Evolutionary conservation across 331 rosid genomes (phyloP).

Genomic region (Arachis monticola): DNA sequence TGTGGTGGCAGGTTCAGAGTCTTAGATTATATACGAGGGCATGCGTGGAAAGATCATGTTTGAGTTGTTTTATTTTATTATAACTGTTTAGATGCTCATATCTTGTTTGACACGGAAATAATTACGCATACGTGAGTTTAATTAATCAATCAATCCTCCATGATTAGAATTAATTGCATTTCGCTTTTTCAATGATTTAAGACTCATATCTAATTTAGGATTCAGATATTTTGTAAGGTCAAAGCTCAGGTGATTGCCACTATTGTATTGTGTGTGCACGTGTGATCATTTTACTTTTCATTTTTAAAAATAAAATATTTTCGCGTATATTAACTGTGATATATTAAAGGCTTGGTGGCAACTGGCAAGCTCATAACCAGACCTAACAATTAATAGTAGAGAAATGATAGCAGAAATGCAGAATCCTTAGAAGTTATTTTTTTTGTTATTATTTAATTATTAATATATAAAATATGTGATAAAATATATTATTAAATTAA

Average conservation of each 20-base stretch:
- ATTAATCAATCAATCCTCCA: constrained; percentile 1
- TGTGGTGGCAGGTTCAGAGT: constrained; percentile 43
- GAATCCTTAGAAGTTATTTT: no score
- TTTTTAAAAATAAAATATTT: background rate
- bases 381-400: no score
- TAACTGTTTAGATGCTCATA: background rate
- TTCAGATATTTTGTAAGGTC: constrained; percentile 22
- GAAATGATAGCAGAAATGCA: no score
- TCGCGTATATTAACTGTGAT: background rate
- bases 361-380: background rate
- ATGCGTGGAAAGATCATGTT: constrained; percentile 4
- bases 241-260: constrained; percentile 16
- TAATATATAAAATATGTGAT: no score
- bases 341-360: background rate
- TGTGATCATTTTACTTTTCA: constrained; percentile 7
- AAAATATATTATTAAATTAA: no score
- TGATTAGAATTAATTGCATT: constrained; percentile 22
- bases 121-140: constrained; percentile 32
- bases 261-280: constrained; percentile 2
- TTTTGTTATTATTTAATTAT: no score
- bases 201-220: background rate
- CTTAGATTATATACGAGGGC: constrained; percentile 24
- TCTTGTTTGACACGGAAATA: constrained; percentile 22
- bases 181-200: background rate
- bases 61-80: no score